These are phyloP conservation scores for Puya raimondii DNA, from an alignment of 176 grass and related monocot genomes.

Conservation along the genomic window DNA sequence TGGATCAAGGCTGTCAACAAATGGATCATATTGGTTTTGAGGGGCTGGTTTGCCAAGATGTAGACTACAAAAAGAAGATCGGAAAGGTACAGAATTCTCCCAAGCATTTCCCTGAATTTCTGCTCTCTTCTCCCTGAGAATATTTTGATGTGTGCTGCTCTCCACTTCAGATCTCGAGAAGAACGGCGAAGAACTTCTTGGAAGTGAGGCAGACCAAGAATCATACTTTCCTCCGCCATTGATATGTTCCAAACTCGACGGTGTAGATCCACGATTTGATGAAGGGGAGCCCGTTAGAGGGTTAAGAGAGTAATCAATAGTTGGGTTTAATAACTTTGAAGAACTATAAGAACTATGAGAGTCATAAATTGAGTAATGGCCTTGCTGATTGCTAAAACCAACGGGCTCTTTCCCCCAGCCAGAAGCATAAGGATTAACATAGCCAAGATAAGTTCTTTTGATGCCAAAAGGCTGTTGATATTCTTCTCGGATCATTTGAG, in stretches of 20 bases:
- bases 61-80: slow-evolving; percentile 36
- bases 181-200: slow-evolving; percentile 14
- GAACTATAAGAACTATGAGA: slow-evolving; percentile 23
- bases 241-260: slow-evolving; percentile 17
- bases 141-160: neutral
- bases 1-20: slow-evolving; percentile 34
- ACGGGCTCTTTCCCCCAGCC: slow-evolving; percentile 16
- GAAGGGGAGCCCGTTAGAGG: slow-evolving; percentile 14
- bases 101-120: slow-evolving; percentile 42
- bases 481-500: slow-evolving; percentile 25
- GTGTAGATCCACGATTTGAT: slow-evolving; percentile 18
- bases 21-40: slow-evolving; percentile 34
- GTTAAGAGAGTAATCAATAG: slow-evolving; percentile 19
- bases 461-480: slow-evolving; percentile 10
- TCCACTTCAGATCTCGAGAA: slow-evolving; percentile 1
- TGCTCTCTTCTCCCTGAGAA: slow-evolving; percentile 9
- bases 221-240: slow-evolving; percentile 15
- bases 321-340: slow-evolving; percentile 25
- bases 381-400: slow-evolving; percentile 25
- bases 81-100: slow-evolving; percentile 64
- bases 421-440: slow-evolving; percentile 23
- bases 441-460: slow-evolving; percentile 9
- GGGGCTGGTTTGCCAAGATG: slow-evolving; percentile 20
- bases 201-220: slow-evolving; percentile 22
- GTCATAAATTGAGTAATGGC: slow-evolving; percentile 14